Base-by-base conservation (phyloP, 2,329 filamentous ascomycete species). In the Aureobasidium subglaciale region DNA sequence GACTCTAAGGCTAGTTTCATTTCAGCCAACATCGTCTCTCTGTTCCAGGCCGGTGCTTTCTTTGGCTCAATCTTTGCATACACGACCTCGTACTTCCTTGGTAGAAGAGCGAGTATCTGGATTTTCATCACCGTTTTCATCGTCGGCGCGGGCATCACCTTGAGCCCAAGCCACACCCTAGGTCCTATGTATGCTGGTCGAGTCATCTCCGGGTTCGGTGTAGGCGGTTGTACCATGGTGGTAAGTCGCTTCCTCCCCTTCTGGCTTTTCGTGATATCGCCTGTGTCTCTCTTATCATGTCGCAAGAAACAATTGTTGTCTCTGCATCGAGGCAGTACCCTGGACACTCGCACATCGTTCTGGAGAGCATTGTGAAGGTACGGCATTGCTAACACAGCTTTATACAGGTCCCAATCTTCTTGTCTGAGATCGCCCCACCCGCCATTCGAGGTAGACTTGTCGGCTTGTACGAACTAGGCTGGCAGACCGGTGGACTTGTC, bases 11-110 rank as follows among this genome's bases (percentile, higher is more conserved):
- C 83, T 25, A 78, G 83, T 29, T 70, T 87, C 5, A 73, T 87
- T 43, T 84, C 83, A 64, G 76, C 84, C 64, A 92, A 91, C 68
- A 90, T 91, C 59, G 87, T 90, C 50, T 90, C 85, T 25, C 81
- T 86, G 54, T 91, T 89, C 72, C 88, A 92, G 70, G 88, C 87
- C 10, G 88, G 88, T 58, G 87, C 87, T 58, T 91, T 93, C 74
- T 91, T 92, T 63, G 88, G 88, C 52, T 82, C 84, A 16, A 72
- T 89, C 35, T 78, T 81, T 58, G 86, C 83, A 56, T 90, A 87
- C 62, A 76, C 74, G 8, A 78, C 82, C 29, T 83, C 80, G 32
- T 83, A 86, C 73, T 87, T 79, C 66, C 72, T 85, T 59, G 87
- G 87, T 27, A 80, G 87, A n/a, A 81, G 81, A 63, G 79, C 76